A percentile compares a stretch with the other conserved stretches of the same genome.
phyloP scores from a whole-genome alignment of 495 filamentous ascomycete genomes.

The Lasiosphaeris hirsuta region DNA sequence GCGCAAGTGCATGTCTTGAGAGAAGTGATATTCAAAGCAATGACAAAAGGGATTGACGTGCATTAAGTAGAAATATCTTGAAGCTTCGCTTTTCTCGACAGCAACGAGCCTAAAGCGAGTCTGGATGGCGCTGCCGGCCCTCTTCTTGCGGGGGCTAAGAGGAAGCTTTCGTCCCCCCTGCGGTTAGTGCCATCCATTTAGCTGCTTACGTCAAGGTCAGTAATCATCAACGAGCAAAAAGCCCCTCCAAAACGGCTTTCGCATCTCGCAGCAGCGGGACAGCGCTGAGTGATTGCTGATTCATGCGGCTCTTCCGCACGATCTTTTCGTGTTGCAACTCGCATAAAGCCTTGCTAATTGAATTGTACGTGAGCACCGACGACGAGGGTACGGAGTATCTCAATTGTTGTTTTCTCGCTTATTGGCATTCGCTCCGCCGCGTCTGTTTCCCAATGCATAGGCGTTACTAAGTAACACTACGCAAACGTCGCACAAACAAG shows the following conservation, averaged over 20 bases:
- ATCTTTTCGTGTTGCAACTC: too few relatives aligned
- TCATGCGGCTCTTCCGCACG: background rate
- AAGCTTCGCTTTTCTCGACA: constrained; percentile 13
- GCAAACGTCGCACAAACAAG: too few relatives aligned
- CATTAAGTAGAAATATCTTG: constrained; percentile 21
- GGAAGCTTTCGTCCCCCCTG: background rate
- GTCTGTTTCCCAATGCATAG: too few relatives aligned
- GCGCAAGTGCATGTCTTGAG: background rate
- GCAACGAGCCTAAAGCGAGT: background rate
- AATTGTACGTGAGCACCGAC: too few relatives aligned
- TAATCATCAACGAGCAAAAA: constrained; percentile 13
- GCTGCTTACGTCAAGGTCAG: constrained; percentile 22
- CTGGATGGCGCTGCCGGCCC: background rate
- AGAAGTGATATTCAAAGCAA: background rate
- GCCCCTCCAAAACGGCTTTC: too few relatives aligned
- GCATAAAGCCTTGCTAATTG: too few relatives aligned
- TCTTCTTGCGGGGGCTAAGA: background rate
- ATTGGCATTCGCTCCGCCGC: too few relatives aligned
- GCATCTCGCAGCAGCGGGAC: background rate
- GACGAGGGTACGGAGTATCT: too few relatives aligned
- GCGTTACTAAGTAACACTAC: too few relatives aligned
- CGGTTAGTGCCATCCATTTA: constrained; percentile 1
- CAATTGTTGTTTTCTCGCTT: too few relatives aligned
- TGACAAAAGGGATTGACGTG: background rate
- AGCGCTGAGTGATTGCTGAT: constrained; percentile 14